A percentile compares a stretch with the other conserved stretches of the same genome.
These are phyloP conservation scores for Zygoascus meyerae DNA, from an alignment of 1,139 yeast genomes.

Conservation along the genomic window DNA sequence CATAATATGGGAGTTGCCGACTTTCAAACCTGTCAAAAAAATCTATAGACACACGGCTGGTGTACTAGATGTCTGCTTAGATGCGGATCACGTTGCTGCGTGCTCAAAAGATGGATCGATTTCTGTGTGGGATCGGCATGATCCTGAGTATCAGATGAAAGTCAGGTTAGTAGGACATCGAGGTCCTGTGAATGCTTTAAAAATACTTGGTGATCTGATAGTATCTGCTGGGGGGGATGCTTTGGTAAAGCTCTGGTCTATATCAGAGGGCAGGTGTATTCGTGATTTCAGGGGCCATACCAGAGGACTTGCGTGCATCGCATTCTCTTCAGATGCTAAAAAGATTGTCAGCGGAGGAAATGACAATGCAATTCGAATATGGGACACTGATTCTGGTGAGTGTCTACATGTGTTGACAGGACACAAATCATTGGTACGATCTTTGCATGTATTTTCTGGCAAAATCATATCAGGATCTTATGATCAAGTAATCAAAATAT, in stretches of 20 bases:
- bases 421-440: constrained; percentile 31
- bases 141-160: constrained; percentile 16
- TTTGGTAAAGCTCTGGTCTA: constrained; percentile 30
- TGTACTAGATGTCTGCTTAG: constrained; percentile 31
- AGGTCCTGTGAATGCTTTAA: constrained; percentile 36
- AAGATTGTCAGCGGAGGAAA: constrained; percentile 34
- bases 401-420: constrained; percentile 29
- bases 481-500: constrained; percentile 35
- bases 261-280: constrained; percentile 23
- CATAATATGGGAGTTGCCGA: constrained; percentile 31
- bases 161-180: constrained; percentile 28
- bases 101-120: constrained; percentile 34
- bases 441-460: constrained; percentile 26
- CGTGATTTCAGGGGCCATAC: constrained; percentile 31
- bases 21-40: constrained; percentile 24
- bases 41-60: constrained; percentile 28
- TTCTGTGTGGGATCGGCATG: constrained; percentile 28
- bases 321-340: constrained; percentile 23
- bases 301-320: constrained; percentile 36
- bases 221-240: constrained; percentile 37
- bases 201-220: constrained; percentile 25
- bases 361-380: constrained; percentile 33
- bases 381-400: constrained; percentile 30
- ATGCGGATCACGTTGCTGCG: constrained; percentile 27
- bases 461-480: constrained; percentile 35